A percentile compares a stretch with the other conserved stretches of the same genome.
Evolutionary conservation across 352 stramenopile species (phyloP).

Genomic region (Discostella stelligera): DNA sequence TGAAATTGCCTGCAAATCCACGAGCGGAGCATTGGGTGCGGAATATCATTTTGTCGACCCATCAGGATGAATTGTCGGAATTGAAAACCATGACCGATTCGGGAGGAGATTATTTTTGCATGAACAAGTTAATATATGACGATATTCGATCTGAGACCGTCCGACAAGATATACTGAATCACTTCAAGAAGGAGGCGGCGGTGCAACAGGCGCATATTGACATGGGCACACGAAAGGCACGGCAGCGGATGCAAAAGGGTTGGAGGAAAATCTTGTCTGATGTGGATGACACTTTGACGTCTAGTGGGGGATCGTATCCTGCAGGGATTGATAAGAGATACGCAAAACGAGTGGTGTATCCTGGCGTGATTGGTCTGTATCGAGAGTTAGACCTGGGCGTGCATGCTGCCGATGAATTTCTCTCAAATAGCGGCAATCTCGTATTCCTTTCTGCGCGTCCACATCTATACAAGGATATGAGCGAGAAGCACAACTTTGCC

Average conservation of each 20-base stretch:
- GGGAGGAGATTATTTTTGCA: constrained; percentile 94
- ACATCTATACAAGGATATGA: constrained; percentile 98
- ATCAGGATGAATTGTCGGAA: constrained; percentile 93
- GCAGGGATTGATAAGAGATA: constrained; percentile 92
- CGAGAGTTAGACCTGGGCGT: constrained; percentile 95
- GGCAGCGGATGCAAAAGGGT: constrained; percentile 73
- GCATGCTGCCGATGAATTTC: constrained; percentile 87
- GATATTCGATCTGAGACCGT: constrained; percentile 90
- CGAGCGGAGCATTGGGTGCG: constrained; percentile 93
- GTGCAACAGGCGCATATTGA: constrained; percentile 92
- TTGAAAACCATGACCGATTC: constrained; percentile 93
- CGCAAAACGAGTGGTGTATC: constrained; percentile 91
- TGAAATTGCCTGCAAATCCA: constrained; percentile 94
- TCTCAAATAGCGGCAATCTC: constrained; percentile 90
- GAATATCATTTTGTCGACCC: constrained; percentile 95
- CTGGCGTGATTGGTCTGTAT: constrained; percentile 97
- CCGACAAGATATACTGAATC: constrained; percentile 90
- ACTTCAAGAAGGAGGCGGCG: constrained; percentile 92
- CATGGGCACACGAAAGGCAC: constrained; percentile 85
- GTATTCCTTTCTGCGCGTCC: constrained; percentile 97
- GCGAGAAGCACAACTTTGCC: constrained; percentile 94
- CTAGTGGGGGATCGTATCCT: constrained; percentile 92
- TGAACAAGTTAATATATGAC: constrained; percentile 96
- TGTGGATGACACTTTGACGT: constrained; percentile 97
- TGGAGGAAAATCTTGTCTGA: constrained; percentile 98